Conservation (phyloP, 139 green algal species). For the Coelastrella sp. region DNA sequence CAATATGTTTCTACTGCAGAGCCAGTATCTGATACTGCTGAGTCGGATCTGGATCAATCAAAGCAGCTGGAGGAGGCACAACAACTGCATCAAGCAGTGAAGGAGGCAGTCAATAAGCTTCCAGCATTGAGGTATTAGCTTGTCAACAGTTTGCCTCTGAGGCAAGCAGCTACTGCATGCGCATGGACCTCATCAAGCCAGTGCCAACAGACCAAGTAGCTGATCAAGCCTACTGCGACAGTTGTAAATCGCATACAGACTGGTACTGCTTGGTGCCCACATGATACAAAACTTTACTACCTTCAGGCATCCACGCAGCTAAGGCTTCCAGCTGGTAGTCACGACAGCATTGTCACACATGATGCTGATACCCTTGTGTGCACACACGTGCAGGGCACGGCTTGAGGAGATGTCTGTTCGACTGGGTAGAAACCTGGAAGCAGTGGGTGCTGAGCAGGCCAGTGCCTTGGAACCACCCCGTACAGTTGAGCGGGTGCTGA, state of each 20-base stretch:
- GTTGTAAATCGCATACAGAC: too few species aligned
- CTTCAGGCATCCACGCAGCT: background rate
- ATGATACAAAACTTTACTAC: background rate
- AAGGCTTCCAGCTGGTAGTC: background rate
- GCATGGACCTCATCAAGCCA: too few species aligned
- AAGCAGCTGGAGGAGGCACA: slow-evolving; percentile 17
- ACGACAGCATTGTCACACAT: background rate
- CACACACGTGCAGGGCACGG: slow-evolving; percentile 15
- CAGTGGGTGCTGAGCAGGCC: background rate
- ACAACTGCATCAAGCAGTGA: background rate
- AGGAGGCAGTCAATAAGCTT: slow-evolving; percentile 28
- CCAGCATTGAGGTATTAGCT: slow-evolving; percentile 34
- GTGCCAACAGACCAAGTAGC: too few species aligned
- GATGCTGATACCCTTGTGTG: background rate
- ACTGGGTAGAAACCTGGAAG: slow-evolving; percentile 15
- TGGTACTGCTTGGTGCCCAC: too few species aligned
- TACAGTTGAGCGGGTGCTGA: slow-evolving; percentile 36
- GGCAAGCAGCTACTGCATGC: background rate
- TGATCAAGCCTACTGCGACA: too few species aligned
- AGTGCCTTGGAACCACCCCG: background rate
- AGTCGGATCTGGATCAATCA: background rate
- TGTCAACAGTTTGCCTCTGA: background rate
- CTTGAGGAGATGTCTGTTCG: slow-evolving; percentile 28
- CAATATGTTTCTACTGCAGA: background rate
- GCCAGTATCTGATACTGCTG: background rate